Evolutionary conservation across 2,329 filamentous ascomycete species (phyloP).

Genomic region (Aspergillus sclerotialis): DNA sequence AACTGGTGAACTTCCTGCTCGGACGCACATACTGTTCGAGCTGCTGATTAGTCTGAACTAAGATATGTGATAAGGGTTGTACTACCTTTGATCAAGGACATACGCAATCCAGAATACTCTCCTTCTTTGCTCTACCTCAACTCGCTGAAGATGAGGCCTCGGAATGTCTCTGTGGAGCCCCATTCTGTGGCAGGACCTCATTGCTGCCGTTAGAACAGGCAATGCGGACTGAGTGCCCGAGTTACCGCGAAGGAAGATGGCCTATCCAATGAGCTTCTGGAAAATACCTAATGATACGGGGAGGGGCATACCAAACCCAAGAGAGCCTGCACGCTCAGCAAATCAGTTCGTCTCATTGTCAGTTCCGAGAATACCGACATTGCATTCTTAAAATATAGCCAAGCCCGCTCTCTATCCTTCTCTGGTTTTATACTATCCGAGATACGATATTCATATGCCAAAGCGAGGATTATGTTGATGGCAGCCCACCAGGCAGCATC

Average conservation of each 20-base stretch:
- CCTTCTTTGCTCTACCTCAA: slow-evolving; percentile 81
- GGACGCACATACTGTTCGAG: slow-evolving; percentile 57
- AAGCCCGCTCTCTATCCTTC: slow-evolving; percentile 85
- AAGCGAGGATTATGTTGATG: slow-evolving; percentile 80
- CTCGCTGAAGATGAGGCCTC: slow-evolving; percentile 78
- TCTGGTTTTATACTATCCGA: slow-evolving; percentile 84
- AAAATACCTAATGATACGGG: no score
- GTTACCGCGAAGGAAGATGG: slow-evolving; percentile 86
- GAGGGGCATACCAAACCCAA: slow-evolving; percentile 59
- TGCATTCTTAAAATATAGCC: slow-evolving; percentile 91
- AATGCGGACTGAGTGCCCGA: slow-evolving; percentile 89
- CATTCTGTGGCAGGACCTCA: slow-evolving; percentile 82
- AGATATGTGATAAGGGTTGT: no score
- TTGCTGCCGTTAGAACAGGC: slow-evolving; percentile 79
- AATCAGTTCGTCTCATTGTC: slow-evolving; percentile 85
- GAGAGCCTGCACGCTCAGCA: slow-evolving; percentile 85
- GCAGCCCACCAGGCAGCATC: slow-evolving; percentile 96
- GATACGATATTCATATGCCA: slow-evolving; percentile 79
- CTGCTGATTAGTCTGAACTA: no score
- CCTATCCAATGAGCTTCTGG: slow-evolving; percentile 17
- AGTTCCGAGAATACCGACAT: slow-evolving; percentile 86
- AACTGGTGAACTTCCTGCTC: slow-evolving; percentile 58
- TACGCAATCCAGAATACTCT: slow-evolving; percentile 70
- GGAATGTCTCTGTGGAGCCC: slow-evolving; percentile 84
- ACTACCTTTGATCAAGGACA: slow-evolving; percentile 61